Evolutionary conservation across 2,329 filamentous ascomycete species (phyloP), one percentile per base, ranked within the genome.

Genomic region (Metarhizium album): DNA sequence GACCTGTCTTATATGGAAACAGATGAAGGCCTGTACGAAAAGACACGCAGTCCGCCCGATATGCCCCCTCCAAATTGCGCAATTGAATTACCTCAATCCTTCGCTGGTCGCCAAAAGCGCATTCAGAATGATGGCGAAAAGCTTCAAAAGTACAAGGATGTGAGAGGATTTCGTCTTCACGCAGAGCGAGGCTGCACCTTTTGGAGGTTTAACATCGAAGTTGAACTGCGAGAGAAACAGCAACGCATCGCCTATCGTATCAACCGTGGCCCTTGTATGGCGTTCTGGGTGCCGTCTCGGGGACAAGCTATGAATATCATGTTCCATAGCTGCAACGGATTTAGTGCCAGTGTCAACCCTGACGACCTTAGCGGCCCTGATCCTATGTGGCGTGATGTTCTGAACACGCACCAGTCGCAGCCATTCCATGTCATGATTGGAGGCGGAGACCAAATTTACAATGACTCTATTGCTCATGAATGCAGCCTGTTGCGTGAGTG

Each of bases 381-480:
- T 68, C 93, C 93, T 1, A 77, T 98, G 69, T 98, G 94, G 93
- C 84, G 91, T 50, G 93, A 98, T 64, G 89, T 97, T 5, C 74
- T 97, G 54, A 96, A 96, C 65, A 87, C 75, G 22, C 93, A 98
- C 63, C 90, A 95, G 66, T 87, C 84, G 42, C 81, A 83, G 48
- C 93, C 93, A 2, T 98, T 97, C 71, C 94, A 98, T 67, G 90
- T 95, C 50, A 98, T 98, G 93, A 79, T 98, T 57, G 94, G 93
- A 35, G 94, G 93, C 46, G 93, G 93, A 51, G 91, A 97, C 62
- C 93, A 98, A 67, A 86, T 98, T 54, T 98, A 96, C 70, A 97
- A 95, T 58, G 93, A 98, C 64, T 79, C 79, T 14, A 84, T 90
- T 18, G 86, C 87, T 69, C 74, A 82, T 43, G 76, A 95, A 53